Evolutionary conservation across 2,329 filamentous ascomycete genomes (phyloP), one percentile per base, ranked within the genome.

Genomic region (Fusarium goolgardi): DNA sequence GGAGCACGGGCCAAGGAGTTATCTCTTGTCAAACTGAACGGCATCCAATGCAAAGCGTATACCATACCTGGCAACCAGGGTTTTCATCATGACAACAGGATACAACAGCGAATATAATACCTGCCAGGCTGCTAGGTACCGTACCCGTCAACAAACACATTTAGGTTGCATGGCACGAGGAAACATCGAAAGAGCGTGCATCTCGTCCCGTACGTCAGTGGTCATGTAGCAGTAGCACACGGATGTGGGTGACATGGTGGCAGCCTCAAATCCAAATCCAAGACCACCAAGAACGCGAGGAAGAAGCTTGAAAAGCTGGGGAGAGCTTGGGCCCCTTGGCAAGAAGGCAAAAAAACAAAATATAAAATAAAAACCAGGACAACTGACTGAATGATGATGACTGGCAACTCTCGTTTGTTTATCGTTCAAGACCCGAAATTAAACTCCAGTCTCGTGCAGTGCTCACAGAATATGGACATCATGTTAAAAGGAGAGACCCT

Each of bases 301-400:
- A 66, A 57, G 43, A 68, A 40, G 55, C 51, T 34, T 52, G 60
- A 57, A 69, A 67, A 65, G 65, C 65, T 49, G 65, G 65, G 60
- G 41, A 51, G 46, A 67, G 65, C 65, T 69, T 39, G 60, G 55
- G 23, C 55, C 55, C 23, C 23, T 51, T 20, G n/a, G 32, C 20
- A 18, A 25, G 8, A 61, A 21, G 15, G 27, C 10, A 11, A 40
- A 29, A 29, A 27, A 29, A 27, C 3, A 29, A 32, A 37, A 27
- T 27, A 29, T 23, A 21, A 27, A 23, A 23, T 5, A 23, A 27
- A 37, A 39, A 9, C 16, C 18, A 37, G 13, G 37, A 50, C 32
- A 15, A 44, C 16, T 46, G 55, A 55, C 31, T 46, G 46, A 65
- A 31, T 40, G 46, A 39, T 40, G 46, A 39, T 52, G 39, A 54